Conservation (phyloP, 352 stramenopile genomes). For the Phytophthora aleatoria region DNA sequence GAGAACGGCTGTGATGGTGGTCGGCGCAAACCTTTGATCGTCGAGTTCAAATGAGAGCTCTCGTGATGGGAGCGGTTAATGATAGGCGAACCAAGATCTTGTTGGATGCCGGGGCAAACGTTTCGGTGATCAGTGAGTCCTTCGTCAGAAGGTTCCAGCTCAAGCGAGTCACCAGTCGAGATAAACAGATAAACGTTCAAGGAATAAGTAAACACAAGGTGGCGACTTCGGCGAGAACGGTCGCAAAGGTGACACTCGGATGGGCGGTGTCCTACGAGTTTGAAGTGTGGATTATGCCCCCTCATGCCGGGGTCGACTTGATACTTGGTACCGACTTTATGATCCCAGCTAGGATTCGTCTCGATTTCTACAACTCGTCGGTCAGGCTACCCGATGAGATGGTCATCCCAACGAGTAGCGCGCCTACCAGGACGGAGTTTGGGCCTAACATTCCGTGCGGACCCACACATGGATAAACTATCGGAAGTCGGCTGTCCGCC, state of each 20-base stretch:
- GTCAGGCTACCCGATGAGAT: neutral
- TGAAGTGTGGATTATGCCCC: neutral
- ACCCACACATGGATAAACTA: neutral
- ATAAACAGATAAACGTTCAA: neutral
- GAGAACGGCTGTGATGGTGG: neutral
- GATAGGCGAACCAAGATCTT: neutral
- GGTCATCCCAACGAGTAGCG: neutral
- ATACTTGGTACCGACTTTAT: neutral
- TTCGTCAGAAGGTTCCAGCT: neutral
- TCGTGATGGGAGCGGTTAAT: neutral
- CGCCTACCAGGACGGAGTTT: neutral
- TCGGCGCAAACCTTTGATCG: neutral
- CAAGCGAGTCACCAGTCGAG: neutral
- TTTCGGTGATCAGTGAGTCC: neutral
- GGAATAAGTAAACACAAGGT: neutral
- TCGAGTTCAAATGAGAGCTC: neutral
- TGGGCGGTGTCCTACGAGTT: neutral
- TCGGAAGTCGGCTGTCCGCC: neutral
- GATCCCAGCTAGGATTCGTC: neutral
- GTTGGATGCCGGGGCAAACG: neutral
- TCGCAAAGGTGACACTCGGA: neutral
- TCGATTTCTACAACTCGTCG: neutral
- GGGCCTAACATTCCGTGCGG: neutral
- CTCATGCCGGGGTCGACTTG: neutral
- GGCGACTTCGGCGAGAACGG: neutral